A percentile compares a stretch with the other conserved stretches of the same genome.
phyloP scores from a whole-genome alignment of 75 land plant species.

The Isoetes taiwanensis region DNA sequence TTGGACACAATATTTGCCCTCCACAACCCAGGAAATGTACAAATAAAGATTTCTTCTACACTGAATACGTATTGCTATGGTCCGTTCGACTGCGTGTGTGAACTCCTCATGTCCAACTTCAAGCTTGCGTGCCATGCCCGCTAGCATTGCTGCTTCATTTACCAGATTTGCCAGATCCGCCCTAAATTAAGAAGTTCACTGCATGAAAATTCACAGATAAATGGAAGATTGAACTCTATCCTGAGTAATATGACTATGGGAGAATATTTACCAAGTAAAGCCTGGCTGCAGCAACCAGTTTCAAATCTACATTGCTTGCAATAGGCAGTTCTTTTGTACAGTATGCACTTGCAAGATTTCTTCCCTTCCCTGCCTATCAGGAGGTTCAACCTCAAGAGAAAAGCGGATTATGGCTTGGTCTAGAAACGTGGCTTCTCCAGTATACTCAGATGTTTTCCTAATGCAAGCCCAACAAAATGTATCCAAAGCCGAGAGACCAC shows the following conservation, averaged over 20 bases:
- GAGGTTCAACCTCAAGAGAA: conserved; percentile 73
- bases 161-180: conserved; percentile 98
- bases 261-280: conserved; percentile 98
- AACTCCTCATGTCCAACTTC: conserved; percentile 79
- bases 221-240: too few species aligned
- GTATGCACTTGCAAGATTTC: conserved; percentile 84
- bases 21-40: too few species aligned
- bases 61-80: conserved; percentile 81
- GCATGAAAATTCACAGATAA: too few species aligned
- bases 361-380: conserved; percentile 85
- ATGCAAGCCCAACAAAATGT: too few species aligned
- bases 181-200: too few species aligned
- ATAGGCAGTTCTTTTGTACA: conserved; percentile 74
- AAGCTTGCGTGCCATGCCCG: conserved; percentile 70
- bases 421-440: neutral
- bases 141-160: conserved; percentile 94
- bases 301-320: conserved; percentile 55
- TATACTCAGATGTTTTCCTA: too few species aligned
- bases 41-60: too few species aligned
- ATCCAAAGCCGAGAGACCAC: too few species aligned
- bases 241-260: too few species aligned
- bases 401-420: neutral
- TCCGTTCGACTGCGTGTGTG: conserved; percentile 80
- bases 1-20: too few species aligned
- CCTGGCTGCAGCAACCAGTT: conserved; percentile 84